phyloP scores from a whole-genome alignment of 768 basidiomycete species.

The Boletales sp. region DNA sequence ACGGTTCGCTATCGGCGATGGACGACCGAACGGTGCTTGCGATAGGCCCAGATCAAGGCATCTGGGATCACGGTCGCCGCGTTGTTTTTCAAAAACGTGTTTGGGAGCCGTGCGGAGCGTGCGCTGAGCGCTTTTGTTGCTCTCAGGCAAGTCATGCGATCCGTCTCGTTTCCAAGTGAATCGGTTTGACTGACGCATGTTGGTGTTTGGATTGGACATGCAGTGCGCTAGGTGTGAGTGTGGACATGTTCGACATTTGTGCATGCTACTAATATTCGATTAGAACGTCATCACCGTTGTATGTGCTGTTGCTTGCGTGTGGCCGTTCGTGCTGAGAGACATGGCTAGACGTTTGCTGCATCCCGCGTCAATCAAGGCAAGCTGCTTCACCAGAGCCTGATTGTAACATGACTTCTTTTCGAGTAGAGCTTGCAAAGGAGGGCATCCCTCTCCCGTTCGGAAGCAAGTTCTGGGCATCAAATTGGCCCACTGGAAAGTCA shows the following conservation, averaged over 20 bases:
- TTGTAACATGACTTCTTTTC: neutral
- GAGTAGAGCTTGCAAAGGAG: conserved; percentile 55
- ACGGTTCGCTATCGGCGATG: too few relatives aligned
- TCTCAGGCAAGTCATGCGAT: conserved; percentile 38
- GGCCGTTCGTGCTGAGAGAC: neutral
- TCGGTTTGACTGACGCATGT: neutral
- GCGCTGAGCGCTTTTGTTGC: conserved; percentile 55
- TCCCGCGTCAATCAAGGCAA: conserved; percentile 53
- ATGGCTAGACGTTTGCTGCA: conserved; percentile 46
- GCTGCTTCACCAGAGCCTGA: neutral
- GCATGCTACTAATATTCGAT: conserved; percentile 1
- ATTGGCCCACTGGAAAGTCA: conserved; percentile 57
- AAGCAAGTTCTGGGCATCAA: conserved; percentile 58
- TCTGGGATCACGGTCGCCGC: conserved; percentile 56
- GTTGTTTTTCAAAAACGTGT: conserved; percentile 58
- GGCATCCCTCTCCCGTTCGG: conserved; percentile 60
- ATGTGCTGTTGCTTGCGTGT: conserved; percentile 1
- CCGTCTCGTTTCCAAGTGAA: neutral
- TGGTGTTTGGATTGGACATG: neutral
- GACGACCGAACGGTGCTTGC: too few relatives aligned
- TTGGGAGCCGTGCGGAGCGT: conserved; percentile 48
- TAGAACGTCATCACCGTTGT: conserved; percentile 34
- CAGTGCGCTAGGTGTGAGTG: conserved; percentile 36
- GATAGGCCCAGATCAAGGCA: conserved; percentile 41
- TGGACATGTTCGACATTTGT: neutral